A percentile compares a stretch with the other conserved stretches of the same genome.
Conservation (phyloP, 1,139 yeast species). For the Zygosaccharomyces sapae region DNA sequence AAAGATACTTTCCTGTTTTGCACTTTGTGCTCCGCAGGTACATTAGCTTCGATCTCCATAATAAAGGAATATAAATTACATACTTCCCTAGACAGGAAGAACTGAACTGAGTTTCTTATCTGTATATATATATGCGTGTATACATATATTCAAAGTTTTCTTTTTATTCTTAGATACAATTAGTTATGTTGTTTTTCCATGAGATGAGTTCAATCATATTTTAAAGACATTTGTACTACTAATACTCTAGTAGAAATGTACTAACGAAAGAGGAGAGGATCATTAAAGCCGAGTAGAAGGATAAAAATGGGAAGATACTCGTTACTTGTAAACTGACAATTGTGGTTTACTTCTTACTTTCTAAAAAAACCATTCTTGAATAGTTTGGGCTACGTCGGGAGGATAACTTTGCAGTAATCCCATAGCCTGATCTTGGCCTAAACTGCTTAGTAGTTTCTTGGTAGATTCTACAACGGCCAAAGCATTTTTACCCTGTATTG, state of each 20-base stretch:
- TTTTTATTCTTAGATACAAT: no score
- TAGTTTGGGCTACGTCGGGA: constrained; percentile 55
- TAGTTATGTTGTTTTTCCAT: no score
- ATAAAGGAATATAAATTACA: constrained; percentile 43
- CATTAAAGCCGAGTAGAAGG: no score
- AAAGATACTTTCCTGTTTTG: constrained; percentile 52
- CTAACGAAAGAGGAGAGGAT: no score
- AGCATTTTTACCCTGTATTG: constrained; percentile 69
- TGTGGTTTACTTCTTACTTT: no score
- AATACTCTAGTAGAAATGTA: no score
- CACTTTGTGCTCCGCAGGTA: constrained; percentile 39
- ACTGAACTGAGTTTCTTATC: no score
- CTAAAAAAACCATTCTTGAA: constrained; percentile 61
- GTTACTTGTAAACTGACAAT: no score
- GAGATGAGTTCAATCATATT: no score
- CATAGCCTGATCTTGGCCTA: constrained; percentile 63
- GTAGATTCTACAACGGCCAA: constrained; percentile 59
- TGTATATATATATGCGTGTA: no score
- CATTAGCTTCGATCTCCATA: constrained; percentile 36
- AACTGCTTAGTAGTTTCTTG: constrained; percentile 42
- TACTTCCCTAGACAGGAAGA: constrained; percentile 30
- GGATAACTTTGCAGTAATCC: constrained; percentile 59
- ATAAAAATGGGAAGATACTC: no score
- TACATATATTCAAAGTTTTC: not conserved
- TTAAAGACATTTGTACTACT: no score